Base-by-base conservation (phyloP, 345 rosid genomes). In the Salix viminalis region DNA sequence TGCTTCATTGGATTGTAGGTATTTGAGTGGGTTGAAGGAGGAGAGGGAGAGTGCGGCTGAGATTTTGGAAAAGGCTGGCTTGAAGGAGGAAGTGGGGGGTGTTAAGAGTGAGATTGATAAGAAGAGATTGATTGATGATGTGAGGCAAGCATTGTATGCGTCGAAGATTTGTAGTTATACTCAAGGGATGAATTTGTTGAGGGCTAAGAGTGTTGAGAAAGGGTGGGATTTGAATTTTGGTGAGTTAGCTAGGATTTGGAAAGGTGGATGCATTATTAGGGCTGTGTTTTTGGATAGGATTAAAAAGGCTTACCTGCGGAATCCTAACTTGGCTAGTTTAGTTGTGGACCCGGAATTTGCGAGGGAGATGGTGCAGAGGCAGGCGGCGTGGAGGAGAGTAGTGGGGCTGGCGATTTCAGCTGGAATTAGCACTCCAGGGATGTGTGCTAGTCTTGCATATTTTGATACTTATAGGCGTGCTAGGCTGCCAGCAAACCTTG, bases 211-310 rank as follows among this genome's bases (percentile, higher is more conserved):
- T 74, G 78, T 74, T 8, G 93, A 90, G 84, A 90, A 86, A 28
- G 85, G 87, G 5, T 95, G 99, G 99, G 85, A 87, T 76, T 84
- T 95, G 96, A 93, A 93, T 69, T 86, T 95, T 0, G 97, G 97
- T 0, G 99, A 95, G 69, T 28, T 95, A 73, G 99, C 97, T 1
- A 75, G 99, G 92, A 93, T 95, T 70, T 95, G 99, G 99, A 95
- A 95, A 85, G 99, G 98, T 4, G 99, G 99, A 7, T 95, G 98
- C 62, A 95, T 95, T 26, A 95, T 95, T 6, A 87, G 99, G 78
- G 99, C 98, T 0, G 97, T 95, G 74, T 95, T 93, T 79, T 86
- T 96, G 88, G 99, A 96, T 78, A 87, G 99, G 90, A 96, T 96
- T 81, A 96, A 96, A 94, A 83, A 86, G 86, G 98, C 99, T 70